phyloP scores from a whole-genome alignment of 2,329 filamentous ascomycete species.

The Trichoderma cornu-damae region DNA sequence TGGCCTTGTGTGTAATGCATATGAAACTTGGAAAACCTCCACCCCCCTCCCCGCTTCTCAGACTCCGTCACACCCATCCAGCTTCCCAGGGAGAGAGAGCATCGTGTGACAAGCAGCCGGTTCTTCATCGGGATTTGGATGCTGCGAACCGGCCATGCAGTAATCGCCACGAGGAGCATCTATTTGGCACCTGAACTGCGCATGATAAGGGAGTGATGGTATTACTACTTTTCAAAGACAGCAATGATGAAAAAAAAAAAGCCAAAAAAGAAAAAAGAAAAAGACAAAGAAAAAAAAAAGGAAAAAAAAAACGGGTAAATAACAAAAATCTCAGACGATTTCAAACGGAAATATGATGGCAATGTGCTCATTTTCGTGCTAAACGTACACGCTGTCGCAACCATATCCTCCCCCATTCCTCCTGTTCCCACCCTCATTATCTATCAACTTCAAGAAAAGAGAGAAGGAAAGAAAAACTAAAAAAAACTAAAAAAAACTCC shows the following conservation, averaged over 20 bases:
- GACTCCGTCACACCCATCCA: not conserved
- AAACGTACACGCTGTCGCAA: conserved; percentile 2
- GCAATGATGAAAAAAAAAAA: too few species aligned
- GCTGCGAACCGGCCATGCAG: too few species aligned
- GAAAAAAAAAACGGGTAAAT: not conserved
- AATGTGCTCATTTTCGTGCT: conserved; percentile 1
- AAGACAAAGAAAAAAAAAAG: too few species aligned
- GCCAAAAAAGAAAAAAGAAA: too few species aligned
- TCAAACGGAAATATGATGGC: not conserved
- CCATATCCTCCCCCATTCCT: not conserved
- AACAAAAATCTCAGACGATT: not conserved
- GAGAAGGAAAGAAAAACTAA: too few species aligned
- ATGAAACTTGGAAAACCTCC: not conserved
- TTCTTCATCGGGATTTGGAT: too few species aligned
- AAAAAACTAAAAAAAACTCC: not conserved
- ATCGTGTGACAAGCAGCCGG: not conserved
- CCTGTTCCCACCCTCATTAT: not conserved
- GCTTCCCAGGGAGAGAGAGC: too few species aligned
- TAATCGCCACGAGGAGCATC: too few species aligned
- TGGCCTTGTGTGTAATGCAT: not conserved
- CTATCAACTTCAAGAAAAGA: not conserved
- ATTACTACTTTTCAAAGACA: not conserved
- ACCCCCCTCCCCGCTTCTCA: too few species aligned
- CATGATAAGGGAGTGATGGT: too few species aligned
- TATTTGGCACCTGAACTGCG: too few species aligned